Conservation (phyloP, 164 flowering plant species). For the Macadamia tetraphylla region DNA sequence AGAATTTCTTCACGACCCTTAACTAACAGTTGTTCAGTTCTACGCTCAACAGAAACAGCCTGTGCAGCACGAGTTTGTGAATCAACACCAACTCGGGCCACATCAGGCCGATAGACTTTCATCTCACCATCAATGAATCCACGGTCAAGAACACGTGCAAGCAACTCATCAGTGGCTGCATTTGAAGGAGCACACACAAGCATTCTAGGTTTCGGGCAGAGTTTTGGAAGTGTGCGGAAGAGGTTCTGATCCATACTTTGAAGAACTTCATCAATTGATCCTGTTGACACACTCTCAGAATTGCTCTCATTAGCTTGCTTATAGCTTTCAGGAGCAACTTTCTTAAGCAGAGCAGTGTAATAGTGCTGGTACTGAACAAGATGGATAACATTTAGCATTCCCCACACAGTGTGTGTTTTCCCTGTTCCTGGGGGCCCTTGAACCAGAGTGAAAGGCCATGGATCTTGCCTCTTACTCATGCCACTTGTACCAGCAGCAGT, state of each 20-base stretch:
- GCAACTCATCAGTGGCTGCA: slow-evolving; percentile 98
- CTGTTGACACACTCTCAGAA: slow-evolving; percentile 44
- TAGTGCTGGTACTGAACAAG: slow-evolving; percentile 95
- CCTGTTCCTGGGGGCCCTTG: slow-evolving; percentile 99
- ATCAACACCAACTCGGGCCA: slow-evolving; percentile 96
- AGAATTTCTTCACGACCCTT: slow-evolving; percentile 67
- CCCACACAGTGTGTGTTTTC: slow-evolving; percentile 98
- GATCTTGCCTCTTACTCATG: slow-evolving; percentile 73
- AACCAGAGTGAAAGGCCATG: slow-evolving; percentile 99
- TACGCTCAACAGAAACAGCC: slow-evolving; percentile 97
- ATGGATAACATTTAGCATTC: slow-evolving; percentile 98
- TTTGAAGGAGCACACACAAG: slow-evolving; percentile 98
- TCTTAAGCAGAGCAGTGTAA: slow-evolving; percentile 81
- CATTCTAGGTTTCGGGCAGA: slow-evolving; percentile 95
- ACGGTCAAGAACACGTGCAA: slow-evolving; percentile 93
- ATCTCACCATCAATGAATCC: slow-evolving; percentile 98
- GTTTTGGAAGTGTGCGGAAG: slow-evolving; percentile 84
- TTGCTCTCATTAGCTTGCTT: slow-evolving; percentile 60
- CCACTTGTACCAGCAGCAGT: slow-evolving; percentile 94
- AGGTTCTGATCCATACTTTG: slow-evolving; percentile 93
- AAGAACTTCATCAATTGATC: slow-evolving; percentile 92
- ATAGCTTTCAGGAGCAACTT: slow-evolving; percentile 90
- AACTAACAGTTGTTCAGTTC: slow-evolving; percentile 78
- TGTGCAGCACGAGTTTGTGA: slow-evolving; percentile 95
- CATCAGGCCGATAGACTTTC: slow-evolving; percentile 94